phyloP scores from a whole-genome alignment of 495 filamentous ascomycete species.

The Xylaria telfairii region DNA sequence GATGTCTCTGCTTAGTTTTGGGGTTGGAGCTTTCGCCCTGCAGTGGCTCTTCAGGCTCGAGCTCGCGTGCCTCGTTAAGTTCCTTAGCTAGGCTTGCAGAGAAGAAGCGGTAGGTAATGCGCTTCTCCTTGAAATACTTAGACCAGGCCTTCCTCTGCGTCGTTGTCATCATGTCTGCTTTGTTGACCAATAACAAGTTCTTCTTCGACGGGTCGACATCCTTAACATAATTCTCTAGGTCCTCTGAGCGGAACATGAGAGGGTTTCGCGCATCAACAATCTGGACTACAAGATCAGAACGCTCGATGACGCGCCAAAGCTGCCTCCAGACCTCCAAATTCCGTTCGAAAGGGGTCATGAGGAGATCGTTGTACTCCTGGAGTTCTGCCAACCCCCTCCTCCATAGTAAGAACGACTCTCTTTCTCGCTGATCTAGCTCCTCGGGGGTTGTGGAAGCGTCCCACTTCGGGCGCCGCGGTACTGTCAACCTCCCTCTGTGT shows the following conservation, averaged over 20 bases:
- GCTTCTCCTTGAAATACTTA: constrained; percentile 78
- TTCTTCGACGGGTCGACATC: constrained; percentile 87
- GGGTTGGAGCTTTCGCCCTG: constrained; percentile 38
- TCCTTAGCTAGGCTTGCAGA: constrained; percentile 92
- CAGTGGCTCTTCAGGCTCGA: constrained; percentile 52
- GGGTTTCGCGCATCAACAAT: constrained; percentile 98
- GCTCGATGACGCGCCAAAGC: constrained; percentile 97
- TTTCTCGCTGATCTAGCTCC: constrained; percentile 80
- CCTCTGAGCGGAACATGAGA: constrained; percentile 90
- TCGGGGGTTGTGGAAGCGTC: constrained; percentile 80
- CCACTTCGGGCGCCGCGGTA: constrained; percentile 90
- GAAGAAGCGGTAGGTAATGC: constrained; percentile 93
- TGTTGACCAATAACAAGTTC: constrained; percentile 95
- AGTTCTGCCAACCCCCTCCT: constrained; percentile 88
- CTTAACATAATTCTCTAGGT: constrained; percentile 92
- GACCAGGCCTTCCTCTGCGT: constrained; percentile 88
- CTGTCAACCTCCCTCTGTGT: constrained; percentile 78
- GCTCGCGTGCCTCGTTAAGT: constrained; percentile 70
- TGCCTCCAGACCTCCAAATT: constrained; percentile 99
- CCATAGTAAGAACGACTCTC: constrained; percentile 85
- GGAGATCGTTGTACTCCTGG: constrained; percentile 87
- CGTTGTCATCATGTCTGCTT: constrained; percentile 98
- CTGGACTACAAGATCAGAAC: constrained; percentile 94
- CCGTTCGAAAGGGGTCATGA: constrained; percentile 98
- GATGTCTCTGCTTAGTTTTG: constrained; percentile 37